Conservation (phyloP, 2,329 filamentous ascomycete genomes). For the Coniochaeta pulveracea region DNA sequence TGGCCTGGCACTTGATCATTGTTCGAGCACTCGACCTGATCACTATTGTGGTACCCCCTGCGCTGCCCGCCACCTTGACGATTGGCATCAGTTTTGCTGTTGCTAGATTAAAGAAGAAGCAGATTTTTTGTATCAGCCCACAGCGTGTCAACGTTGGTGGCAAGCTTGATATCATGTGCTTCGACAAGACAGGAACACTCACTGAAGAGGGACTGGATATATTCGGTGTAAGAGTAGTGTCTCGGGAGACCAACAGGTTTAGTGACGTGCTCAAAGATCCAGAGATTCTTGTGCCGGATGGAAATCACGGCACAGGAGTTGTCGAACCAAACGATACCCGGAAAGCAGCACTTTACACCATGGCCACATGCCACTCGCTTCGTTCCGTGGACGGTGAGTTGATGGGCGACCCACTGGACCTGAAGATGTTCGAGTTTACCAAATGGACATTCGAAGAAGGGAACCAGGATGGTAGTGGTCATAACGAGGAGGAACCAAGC, state of each 20-base stretch:
- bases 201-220: slow-evolving; percentile 96
- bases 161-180: slow-evolving; percentile 92
- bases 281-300: slow-evolving; percentile 38
- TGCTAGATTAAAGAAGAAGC: slow-evolving; percentile 70
- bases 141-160: slow-evolving; percentile 95
- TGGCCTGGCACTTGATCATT: slow-evolving; percentile 85
- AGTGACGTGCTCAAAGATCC: slow-evolving; percentile 64
- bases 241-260: slow-evolving; percentile 51
- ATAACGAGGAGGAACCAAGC: slow-evolving; percentile 62
- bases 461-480: slow-evolving; percentile 50
- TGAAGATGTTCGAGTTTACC: slow-evolving; percentile 99
- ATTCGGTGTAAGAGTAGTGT: slow-evolving; percentile 72
- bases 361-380: slow-evolving; percentile 95
- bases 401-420: slow-evolving; percentile 83
- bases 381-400: slow-evolving; percentile 79
- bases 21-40: slow-evolving; percentile 89
- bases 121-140: slow-evolving; percentile 96
- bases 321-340: slow-evolving; percentile 22
- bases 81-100: slow-evolving; percentile 96
- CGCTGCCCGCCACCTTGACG: slow-evolving; percentile 84
- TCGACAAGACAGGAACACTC: slow-evolving; percentile 97
- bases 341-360: slow-evolving; percentile 70
- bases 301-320: slow-evolving; percentile 11
- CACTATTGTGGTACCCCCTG: slow-evolving; percentile 93
- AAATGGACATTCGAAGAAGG: slow-evolving; percentile 89